Evolutionary conservation across 2,329 filamentous ascomycete genomes (phyloP), one percentile per base, ranked within the genome.

Genomic region (Penicillium sp.): DNA sequence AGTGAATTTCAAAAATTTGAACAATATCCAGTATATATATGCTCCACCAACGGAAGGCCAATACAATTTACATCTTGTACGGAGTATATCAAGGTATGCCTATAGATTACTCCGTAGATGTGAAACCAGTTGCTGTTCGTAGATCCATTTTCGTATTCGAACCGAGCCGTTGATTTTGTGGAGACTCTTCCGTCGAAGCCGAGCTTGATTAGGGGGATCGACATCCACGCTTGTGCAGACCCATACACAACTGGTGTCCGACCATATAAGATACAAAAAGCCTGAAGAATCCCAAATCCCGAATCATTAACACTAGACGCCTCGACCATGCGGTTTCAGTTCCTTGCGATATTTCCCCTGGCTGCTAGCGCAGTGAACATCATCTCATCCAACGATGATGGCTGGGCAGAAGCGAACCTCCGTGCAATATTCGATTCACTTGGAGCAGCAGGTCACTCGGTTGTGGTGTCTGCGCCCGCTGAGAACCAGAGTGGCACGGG

Each of bases 341-440:
- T 40, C 26, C 29, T 54, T 14, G 48, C 46, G 8, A 14, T 61
- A 10, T 27, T 53, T 34, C 56, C 59, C 6, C 46, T 68, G 7
- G 49, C 57, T 8, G 60, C 61, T 8, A 61, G 62, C 26, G 70
- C 68, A 50, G 66, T 80, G 42, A 83, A 84, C 61, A 82, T 87
- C 63, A 67, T 90, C 50, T 83, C 86, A 53, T 81, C 81, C 60
- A 90, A 90, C 70, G 87, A 90, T 60, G 87, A 90, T 66, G 87
- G 87, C 32, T 90, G 87, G 87, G 85, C 86, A 5, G 87, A 89
- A 73, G 79, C 79, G 38, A 88, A 89, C 64, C 73, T 86, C 46
- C 81, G 87, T 14, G 77, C 79, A 0, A 74, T 89, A 47, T 82
- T 86, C 70, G 71, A 82, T 48, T 75, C 78, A 11, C 72, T 90